These are phyloP conservation scores for Lepidium sativum DNA, from an alignment of 345 rosid species.

Conservation along the genomic window DNA sequence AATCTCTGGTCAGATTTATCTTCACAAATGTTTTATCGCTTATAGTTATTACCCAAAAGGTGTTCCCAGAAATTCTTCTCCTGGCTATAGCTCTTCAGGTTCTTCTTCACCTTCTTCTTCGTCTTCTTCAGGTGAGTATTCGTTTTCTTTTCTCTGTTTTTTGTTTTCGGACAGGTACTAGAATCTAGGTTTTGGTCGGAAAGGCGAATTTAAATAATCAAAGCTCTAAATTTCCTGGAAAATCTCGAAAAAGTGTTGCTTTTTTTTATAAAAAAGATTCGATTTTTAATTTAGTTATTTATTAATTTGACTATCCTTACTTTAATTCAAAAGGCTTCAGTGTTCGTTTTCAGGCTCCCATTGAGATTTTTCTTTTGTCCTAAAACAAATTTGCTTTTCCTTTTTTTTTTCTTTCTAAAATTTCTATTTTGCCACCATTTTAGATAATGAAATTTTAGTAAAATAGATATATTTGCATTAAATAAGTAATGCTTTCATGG, in stretches of 20 bases:
- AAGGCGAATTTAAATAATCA: not conserved
- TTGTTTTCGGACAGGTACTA: not conserved
- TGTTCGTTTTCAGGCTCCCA: constrained; percentile 19
- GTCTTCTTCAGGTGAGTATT: constrained; percentile 23
- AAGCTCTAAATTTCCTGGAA: not conserved
- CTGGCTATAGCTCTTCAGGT: constrained; percentile 35
- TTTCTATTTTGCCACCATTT: not conserved
- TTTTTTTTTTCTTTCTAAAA: not conserved
- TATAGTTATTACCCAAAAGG: constrained; percentile 81
- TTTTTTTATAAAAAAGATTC: not conserved
- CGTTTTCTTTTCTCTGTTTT: not conserved
- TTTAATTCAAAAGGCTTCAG: constrained; percentile 24
- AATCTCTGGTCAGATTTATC: constrained; percentile 72
- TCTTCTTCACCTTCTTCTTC: constrained; percentile 19
- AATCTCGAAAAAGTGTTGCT: not conserved
- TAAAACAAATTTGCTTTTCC: not conserved
- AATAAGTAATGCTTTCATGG: not conserved
- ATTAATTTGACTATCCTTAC: constrained; percentile 2
- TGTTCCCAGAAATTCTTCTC: constrained; percentile 46
- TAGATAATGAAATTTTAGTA: not conserved
- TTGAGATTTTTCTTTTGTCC: not conserved
- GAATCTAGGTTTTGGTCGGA: not conserved
- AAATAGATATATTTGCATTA: constrained; percentile 8
- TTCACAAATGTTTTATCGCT: constrained; percentile 84
- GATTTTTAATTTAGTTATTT: not conserved